Evolutionary conservation across 1,284 basidiomycete species (phyloP).

Genomic region (Trametes hirsuta): DNA sequence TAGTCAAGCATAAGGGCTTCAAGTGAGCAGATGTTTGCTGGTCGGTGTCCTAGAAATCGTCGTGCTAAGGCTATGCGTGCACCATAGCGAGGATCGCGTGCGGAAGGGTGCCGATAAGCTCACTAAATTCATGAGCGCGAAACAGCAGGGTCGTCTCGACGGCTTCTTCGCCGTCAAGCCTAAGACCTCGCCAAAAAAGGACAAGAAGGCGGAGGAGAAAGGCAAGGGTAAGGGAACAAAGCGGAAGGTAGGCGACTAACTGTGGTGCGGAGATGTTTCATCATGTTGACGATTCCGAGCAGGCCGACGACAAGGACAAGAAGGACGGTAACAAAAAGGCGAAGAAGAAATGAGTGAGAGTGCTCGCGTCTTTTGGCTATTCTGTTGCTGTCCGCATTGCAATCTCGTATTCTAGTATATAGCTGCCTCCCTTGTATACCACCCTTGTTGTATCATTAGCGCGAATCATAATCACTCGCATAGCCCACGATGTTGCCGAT

Average conservation of each 20-base stretch:
- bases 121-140: constrained; percentile 83
- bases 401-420: constrained; percentile 8
- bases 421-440: constrained; percentile 15
- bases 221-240: constrained; percentile 57
- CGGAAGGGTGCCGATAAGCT: constrained; percentile 95
- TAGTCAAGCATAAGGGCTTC: constrained; percentile 97
- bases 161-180: constrained; percentile 87
- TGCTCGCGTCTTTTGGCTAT: background rate
- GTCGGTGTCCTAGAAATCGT: background rate
- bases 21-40: constrained; percentile 58
- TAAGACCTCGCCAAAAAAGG: constrained; percentile 52
- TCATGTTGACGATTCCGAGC: background rate
- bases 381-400: constrained; percentile 6
- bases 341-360: constrained; percentile 45
- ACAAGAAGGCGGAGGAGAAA: constrained; percentile 34
- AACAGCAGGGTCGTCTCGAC: constrained; percentile 96
- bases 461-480: background rate
- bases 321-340: constrained; percentile 47
- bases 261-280: background rate
- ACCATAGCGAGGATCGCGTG: constrained; percentile 89
- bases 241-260: constrained; percentile 58
- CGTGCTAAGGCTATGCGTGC: background rate
- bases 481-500: background rate
- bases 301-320: constrained; percentile 32
- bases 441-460: constrained; percentile 26